Conservation (phyloP, 768 basidiomycete genomes). For the Leccinum ochraceum region DNA sequence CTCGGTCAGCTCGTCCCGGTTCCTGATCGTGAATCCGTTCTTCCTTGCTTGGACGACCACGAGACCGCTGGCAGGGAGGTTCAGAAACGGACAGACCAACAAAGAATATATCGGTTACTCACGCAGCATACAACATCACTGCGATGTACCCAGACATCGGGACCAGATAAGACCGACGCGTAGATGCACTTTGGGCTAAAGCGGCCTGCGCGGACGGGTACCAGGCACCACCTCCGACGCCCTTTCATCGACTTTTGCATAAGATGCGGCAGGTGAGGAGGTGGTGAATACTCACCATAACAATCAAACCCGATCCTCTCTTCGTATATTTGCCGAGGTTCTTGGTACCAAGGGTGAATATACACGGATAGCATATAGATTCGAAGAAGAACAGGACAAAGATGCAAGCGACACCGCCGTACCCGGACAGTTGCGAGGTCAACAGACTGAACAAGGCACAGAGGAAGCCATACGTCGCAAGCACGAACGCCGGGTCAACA, state of each 20-base stretch:
- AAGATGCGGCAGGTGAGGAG: background rate
- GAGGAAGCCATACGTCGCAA: constrained; percentile 51
- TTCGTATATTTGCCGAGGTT: constrained; percentile 63
- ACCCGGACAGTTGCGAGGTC: constrained; percentile 51
- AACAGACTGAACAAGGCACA: constrained; percentile 56
- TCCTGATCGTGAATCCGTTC: constrained; percentile 51
- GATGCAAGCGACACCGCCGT: constrained; percentile 57
- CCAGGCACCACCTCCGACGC: constrained; percentile 70
- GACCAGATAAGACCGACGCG: constrained; percentile 59
- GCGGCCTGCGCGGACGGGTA: constrained; percentile 62
- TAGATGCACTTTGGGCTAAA: constrained; percentile 50
- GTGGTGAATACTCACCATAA: constrained; percentile 44
- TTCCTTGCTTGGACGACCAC: constrained; percentile 51
- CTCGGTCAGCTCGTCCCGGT: constrained; percentile 42
- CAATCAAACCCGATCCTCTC: constrained; percentile 61
- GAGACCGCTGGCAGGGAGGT: constrained; percentile 43
- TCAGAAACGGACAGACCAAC: background rate
- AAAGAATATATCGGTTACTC: constrained; percentile 26
- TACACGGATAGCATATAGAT: constrained; percentile 72
- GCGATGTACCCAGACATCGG: constrained; percentile 58
- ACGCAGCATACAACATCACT: constrained; percentile 61
- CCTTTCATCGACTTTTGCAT: constrained; percentile 29
- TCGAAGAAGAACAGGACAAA: constrained; percentile 74
- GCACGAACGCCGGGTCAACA: constrained; percentile 64
- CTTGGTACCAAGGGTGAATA: constrained; percentile 68